These are phyloP conservation scores for Sporobolomyces phaffii DNA, from an alignment of 768 basidiomycete species.

Conservation along the genomic window DNA sequence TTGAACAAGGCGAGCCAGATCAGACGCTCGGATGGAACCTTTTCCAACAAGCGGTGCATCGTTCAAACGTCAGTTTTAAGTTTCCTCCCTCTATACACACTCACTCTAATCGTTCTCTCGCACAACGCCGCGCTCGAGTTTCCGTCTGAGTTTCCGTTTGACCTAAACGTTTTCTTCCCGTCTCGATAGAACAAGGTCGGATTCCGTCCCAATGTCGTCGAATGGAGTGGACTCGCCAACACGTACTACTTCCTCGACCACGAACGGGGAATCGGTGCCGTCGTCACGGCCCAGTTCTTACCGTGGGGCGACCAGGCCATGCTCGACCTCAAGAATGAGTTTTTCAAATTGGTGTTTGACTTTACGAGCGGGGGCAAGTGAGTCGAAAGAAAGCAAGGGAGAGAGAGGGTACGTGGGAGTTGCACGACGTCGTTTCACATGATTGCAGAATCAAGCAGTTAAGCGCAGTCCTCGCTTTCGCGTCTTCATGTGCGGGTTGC, in stretches of 20 bases:
- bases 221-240: constrained; percentile 10
- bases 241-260: constrained; percentile 12
- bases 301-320: constrained; percentile 2
- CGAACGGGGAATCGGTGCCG: not conserved
- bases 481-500: no score
- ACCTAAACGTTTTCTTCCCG: not conserved
- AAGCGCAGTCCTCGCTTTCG: no score
- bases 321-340: not conserved
- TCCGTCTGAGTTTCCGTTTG: not conserved
- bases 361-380: no score
- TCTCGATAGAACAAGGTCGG: not conserved
- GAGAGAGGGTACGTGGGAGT: no score
- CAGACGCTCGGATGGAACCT: not conserved
- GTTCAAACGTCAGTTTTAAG: not conserved
- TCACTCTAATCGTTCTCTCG: no score
- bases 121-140: no score
- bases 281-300: constrained; percentile 2
- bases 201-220: not conserved
- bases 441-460: no score
- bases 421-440: no score
- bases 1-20: not conserved
- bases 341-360: not conserved
- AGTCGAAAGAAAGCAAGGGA: no score
- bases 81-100: not conserved
- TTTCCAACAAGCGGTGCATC: not conserved